phyloP scores from a whole-genome alignment of 768 basidiomycete species.

The Suillus paluster region DNA sequence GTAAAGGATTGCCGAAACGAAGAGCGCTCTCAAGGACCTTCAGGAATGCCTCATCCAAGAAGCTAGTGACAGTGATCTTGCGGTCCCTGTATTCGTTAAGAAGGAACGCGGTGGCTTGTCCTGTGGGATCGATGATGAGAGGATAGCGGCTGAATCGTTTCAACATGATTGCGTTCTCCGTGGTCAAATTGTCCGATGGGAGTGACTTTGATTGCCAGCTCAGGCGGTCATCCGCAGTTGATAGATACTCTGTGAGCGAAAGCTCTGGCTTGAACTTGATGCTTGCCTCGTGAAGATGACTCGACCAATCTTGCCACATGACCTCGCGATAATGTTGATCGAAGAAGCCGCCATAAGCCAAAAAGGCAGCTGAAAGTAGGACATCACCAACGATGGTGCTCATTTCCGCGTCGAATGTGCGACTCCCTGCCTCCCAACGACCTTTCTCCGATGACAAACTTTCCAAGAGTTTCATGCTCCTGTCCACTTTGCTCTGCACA shows the following conservation, averaged over 20 bases:
- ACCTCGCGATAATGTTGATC: slow-evolving; percentile 97
- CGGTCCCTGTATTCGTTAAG: slow-evolving; percentile 94
- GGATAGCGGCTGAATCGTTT: slow-evolving; percentile 98
- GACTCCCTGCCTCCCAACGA: slow-evolving; percentile 94
- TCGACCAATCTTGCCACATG: slow-evolving; percentile 96
- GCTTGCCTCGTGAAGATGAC: slow-evolving; percentile 85
- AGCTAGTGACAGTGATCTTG: slow-evolving; percentile 98
- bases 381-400: slow-evolving; percentile 98
- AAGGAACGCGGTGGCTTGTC: slow-evolving; percentile 94
- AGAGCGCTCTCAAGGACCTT: slow-evolving; percentile 99
- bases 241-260: slow-evolving; percentile 93
- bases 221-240: slow-evolving; percentile 94
- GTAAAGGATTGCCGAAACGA: slow-evolving; percentile 95
- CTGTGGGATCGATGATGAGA: slow-evolving; percentile 96
- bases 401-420: slow-evolving; percentile 97
- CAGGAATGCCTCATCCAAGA: slow-evolving; percentile 98
- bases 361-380: slow-evolving; percentile 91
- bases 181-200: slow-evolving; percentile 95
- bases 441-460: slow-evolving; percentile 93
- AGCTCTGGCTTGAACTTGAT: slow-evolving; percentile 93
- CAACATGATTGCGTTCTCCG: slow-evolving; percentile 99
- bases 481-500: slow-evolving; percentile 95
- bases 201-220: slow-evolving; percentile 95
- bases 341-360: slow-evolving; percentile 98
- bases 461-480: slow-evolving; percentile 93